phyloP scores from a whole-genome alignment of 768 basidiomycete species.

The Rhodotorula graminis region DNA sequence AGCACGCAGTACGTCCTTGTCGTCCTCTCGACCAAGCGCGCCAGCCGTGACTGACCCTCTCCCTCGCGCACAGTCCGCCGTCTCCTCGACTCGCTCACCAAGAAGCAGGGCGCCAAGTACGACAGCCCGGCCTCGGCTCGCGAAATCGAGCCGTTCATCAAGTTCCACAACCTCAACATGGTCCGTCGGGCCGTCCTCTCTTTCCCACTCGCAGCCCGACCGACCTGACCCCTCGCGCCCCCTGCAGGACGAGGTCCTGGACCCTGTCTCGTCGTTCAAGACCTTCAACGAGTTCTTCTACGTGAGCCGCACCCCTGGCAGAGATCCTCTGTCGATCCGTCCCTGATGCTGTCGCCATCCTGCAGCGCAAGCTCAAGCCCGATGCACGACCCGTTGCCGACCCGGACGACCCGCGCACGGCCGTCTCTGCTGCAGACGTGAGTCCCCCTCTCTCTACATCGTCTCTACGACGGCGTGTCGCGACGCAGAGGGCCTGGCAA shows the following conservation, averaged over 20 bases:
- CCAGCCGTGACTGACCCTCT: conserved; percentile 46
- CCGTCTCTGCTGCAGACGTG: conserved; percentile 79
- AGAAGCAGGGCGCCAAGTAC: conserved; percentile 92
- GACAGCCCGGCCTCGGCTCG: conserved; percentile 75
- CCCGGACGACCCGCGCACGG: conserved; percentile 66
- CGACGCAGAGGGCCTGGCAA: too few species aligned
- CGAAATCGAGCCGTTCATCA: conserved; percentile 81
- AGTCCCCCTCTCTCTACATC: not conserved
- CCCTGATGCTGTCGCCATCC: not conserved
- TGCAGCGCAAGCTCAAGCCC: conserved; percentile 71
- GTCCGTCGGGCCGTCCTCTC: not conserved
- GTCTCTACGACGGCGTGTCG: too few species aligned
- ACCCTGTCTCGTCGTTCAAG: conserved; percentile 78
- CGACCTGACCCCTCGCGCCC: not conserved
- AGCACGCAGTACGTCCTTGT: not conserved
- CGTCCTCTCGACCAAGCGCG: not conserved
- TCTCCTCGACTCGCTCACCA: conserved; percentile 80
- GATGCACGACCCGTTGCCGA: conserved; percentile 68
- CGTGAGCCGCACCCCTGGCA: not conserved
- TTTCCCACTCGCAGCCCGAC: too few species aligned
- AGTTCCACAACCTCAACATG: conserved; percentile 78
- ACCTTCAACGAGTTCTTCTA: conserved; percentile 68
- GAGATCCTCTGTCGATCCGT: too few species aligned
- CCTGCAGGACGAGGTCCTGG: conserved; percentile 61
- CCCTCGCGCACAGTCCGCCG: conserved; percentile 53